Evolutionary conservation across 192 early-diverging fungal genomes (phyloP), one percentile per base, ranked within the genome.

Genomic region (Coemansia sp.): DNA sequence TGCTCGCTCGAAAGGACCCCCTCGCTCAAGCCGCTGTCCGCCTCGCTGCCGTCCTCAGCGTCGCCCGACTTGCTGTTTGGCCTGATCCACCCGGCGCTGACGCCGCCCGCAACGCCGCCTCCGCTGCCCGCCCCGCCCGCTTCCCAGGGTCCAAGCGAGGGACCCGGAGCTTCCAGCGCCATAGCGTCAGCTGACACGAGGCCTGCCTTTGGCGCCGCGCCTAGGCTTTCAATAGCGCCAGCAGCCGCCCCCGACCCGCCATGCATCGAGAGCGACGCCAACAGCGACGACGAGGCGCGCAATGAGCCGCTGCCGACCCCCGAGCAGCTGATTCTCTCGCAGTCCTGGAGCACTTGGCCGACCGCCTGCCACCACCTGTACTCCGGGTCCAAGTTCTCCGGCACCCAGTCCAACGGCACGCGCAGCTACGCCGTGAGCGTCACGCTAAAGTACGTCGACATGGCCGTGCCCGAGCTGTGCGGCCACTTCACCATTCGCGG

Each of bases 401-500:
- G 83, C 25, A 56, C 64, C 22, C 83, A 84, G 68, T 80, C 83
- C 6, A 81, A 77, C 53, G 78, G 78, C 22, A 64, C 54, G 22
- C 78, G 78, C 59, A 76, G 68, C 59, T 84, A 81, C 41, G 62
- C 56, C 11, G 77, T 84, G 12, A 69, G 66, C 0, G 73, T 84
- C 43, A 43, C 63, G 22, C 59, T 83, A 3, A 69, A 83, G 69
- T 73, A 83, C 65, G 89, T 93, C 4, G 89, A 93, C 66, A 82
- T 92, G 71, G 76, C 68, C 37, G 78, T 79, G 54, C 89, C 89
- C 1, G 87, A 87, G 62, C 74, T 92, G 37, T 90, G 89, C 67
- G 92, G 90, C 38, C 90, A 90, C 67, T 84, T 93, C 47, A 86
- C 85, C 25, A 92, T 93, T 56, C 80, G 89, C 39, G 87, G 87